Percentiles rank a stretch among this genome's conserved stretches.
These are phyloP conservation scores for Sclerotiophoma versabilis DNA, from an alignment of 2,329 filamentous ascomycete species.

Conservation along the genomic window DNA sequence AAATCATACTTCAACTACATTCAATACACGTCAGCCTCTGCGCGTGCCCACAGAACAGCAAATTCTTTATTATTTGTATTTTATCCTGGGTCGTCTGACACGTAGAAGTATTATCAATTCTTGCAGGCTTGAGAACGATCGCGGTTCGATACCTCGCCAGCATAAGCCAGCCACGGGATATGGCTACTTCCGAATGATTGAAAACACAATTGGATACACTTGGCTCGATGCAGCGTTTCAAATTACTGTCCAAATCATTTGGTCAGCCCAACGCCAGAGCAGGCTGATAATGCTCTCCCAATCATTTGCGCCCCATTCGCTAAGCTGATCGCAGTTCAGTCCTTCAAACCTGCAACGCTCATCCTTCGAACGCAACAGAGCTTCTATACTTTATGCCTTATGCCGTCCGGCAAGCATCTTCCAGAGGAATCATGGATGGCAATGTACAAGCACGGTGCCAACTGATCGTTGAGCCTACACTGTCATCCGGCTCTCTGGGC, in stretches of 20 bases:
- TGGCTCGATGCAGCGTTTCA: constrained; percentile 2
- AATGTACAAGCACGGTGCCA: background rate
- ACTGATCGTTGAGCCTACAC: background rate
- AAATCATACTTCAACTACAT: background rate
- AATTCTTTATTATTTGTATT: background rate
- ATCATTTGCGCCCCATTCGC: constrained; percentile 29
- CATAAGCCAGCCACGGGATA: background rate
- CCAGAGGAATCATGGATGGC: background rate
- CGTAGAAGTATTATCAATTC: background rate
- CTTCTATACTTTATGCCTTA: constrained; percentile 4
- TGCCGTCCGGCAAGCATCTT: background rate
- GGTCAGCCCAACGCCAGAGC: constrained; percentile 26
- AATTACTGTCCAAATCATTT: constrained; percentile 23
- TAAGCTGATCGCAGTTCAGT: constrained; percentile 11
- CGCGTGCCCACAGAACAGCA: background rate
- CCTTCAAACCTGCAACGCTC: constrained; percentile 17
- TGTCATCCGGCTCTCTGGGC: background rate
- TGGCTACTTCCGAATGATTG: background rate
- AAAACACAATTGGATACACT: no score
- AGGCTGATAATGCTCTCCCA: constrained; percentile 30
- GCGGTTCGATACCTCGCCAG: background rate
- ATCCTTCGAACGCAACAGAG: background rate
- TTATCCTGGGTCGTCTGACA: background rate
- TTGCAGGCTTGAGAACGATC: background rate
- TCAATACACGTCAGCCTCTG: background rate